Base-by-base conservation (phyloP, 2,329 filamentous ascomycete species). In the Stachybotrys chartarum region DNA sequence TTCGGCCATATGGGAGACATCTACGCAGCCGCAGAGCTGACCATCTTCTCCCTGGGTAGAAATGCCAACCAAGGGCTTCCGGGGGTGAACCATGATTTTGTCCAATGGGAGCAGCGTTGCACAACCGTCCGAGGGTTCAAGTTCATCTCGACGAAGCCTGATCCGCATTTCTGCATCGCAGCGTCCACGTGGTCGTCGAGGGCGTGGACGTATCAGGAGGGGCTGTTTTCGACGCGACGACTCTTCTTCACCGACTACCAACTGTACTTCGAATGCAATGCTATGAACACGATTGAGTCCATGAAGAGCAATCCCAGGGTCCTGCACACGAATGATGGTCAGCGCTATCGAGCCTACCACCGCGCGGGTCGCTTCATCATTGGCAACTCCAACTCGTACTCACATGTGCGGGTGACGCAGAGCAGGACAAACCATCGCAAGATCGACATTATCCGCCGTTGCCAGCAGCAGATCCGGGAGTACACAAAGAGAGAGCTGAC, bases 161-260 rank as follows among this genome's bases (percentile, higher is more conserved):
- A 52, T 44, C 50, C 50, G 31, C 50, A 52, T 30, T n/a, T 52
- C n/a, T 52, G 50, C 35, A 52, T 52, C 32, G 18, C 32, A 32
- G 30, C n/a, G 30, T 52, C 50, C 16, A 5, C 42, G 2, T 52
- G 50, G 50, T 52, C 50, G 18, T 42, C 10, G 16, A 52, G 50
- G 44, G 50, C 16, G 30, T 52, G 50, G 50, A 52, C 50, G 12
- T 52, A 52, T 17, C 50, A 52, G 44, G 50, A 52, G 18, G 50
- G 50, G n/a, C 18, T 52, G 16, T 52, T 52, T 32, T 52, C 50
- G 3, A 52, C 50, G 11, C 50, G 50, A 10, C 35, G 50, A 1
- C 32, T 52, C n/a, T 52, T 52, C 50, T 52, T 52, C 50, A 52
- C 50, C 16, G 35, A 52, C 50, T 42, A 18, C 7, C 32, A 52